Evolutionary conservation across 73 alveolate genomes (phyloP).

Genomic region (Paramecium tetraurelia): DNA sequence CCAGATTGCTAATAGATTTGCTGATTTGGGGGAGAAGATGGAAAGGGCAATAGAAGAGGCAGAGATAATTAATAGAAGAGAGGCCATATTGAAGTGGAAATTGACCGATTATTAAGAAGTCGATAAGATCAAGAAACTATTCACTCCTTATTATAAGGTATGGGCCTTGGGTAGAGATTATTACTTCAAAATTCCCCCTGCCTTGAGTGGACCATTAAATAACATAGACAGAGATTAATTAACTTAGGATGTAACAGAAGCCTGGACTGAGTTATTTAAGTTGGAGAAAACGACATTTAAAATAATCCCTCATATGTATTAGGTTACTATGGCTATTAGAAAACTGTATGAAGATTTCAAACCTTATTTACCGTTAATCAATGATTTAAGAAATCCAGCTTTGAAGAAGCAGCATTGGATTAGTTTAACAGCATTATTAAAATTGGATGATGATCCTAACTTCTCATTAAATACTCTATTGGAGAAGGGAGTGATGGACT

Average conservation of each 20-base stretch:
- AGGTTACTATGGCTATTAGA: conserved; percentile 55
- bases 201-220: conserved; percentile 62
- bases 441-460: conserved; percentile 71
- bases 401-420: conserved; percentile 81
- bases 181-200: conserved; percentile 53
- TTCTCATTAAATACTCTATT: conserved; percentile 60
- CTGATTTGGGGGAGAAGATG: conserved; percentile 65
- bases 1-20: conserved; percentile 41
- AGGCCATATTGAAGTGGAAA: conserved; percentile 67
- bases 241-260: conserved; percentile 67
- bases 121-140: conserved; percentile 61
- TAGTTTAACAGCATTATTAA: conserved; percentile 56
- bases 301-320: conserved; percentile 63
- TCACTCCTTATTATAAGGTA: conserved; percentile 67
- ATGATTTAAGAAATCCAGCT: conserved; percentile 74
- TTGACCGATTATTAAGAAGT: conserved; percentile 70
- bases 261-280: conserved; percentile 69
- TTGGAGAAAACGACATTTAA: conserved; percentile 74
- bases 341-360: conserved; percentile 70
- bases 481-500: conserved; percentile 76
- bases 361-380: conserved; percentile 79
- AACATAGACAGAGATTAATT: conserved; percentile 66
- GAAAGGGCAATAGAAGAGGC: conserved; percentile 72
- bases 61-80: conserved; percentile 76
- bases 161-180: conserved; percentile 66